Conservation (phyloP, 169 alveolate species). For the Toxoplasma gondii region DNA sequence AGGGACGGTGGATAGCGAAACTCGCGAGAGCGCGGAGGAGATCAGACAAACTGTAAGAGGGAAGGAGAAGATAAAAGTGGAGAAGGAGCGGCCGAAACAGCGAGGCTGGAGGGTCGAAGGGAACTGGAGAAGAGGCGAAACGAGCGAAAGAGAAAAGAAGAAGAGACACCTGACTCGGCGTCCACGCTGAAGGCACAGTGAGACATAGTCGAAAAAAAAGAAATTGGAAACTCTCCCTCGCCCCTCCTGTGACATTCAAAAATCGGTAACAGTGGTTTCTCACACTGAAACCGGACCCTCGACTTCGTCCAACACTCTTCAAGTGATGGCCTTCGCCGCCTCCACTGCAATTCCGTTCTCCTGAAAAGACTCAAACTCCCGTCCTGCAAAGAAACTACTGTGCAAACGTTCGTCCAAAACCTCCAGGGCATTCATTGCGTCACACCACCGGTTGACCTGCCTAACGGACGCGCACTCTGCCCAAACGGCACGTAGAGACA, state of each 20-base stretch:
- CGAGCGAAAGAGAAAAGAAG: not conserved
- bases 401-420: too few relatives aligned
- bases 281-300: too few relatives aligned
- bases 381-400: too few relatives aligned
- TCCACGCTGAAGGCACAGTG: not conserved
- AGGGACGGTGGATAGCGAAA: not conserved
- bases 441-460: too few relatives aligned
- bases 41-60: not conserved
- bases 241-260: not conserved
- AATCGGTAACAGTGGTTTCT: too few relatives aligned
- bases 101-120: not conserved
- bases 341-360: too few relatives aligned
- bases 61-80: conserved; percentile 3
- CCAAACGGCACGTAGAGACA: too few relatives aligned
- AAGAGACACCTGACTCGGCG: conserved; percentile 9
- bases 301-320: too few relatives aligned
- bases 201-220: not conserved
- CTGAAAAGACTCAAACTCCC: too few relatives aligned
- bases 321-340: too few relatives aligned
- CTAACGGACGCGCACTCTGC: too few relatives aligned
- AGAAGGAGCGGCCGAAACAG: not conserved
- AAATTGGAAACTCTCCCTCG: not conserved
- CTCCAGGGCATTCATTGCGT: too few relatives aligned
- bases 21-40: not conserved
- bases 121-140: not conserved